Conservation (phyloP, 352 stramenopile genomes). For the Plasmopara muralis region DNA sequence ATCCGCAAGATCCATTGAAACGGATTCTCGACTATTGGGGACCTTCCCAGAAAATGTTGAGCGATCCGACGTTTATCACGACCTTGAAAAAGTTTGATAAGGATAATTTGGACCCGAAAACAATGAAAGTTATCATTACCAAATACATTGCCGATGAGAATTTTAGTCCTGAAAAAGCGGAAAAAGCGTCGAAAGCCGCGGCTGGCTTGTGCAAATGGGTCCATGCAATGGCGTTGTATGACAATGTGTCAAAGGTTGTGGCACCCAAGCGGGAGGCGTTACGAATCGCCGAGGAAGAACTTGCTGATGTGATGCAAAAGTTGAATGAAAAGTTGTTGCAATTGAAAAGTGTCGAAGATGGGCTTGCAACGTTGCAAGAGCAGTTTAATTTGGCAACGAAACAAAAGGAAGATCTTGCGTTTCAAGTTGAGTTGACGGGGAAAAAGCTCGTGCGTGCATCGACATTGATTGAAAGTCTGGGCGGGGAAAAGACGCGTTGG, state of each 20-base stretch:
- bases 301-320: conserved; percentile 86
- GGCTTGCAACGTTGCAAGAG: conserved; percentile 76
- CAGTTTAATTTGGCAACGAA: conserved; percentile 86
- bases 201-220: conserved; percentile 92
- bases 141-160: conserved; percentile 91
- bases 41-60: conserved; percentile 90
- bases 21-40: conserved; percentile 95
- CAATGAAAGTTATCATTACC: conserved; percentile 80
- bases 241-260: conserved; percentile 91
- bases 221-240: conserved; percentile 90
- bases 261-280: conserved; percentile 89
- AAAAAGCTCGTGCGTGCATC: conserved; percentile 91
- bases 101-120: conserved; percentile 83
- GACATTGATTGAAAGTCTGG: conserved; percentile 89
- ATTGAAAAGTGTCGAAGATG: conserved; percentile 89
- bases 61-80: conserved; percentile 88
- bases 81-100: conserved; percentile 89
- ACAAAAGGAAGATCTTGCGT: conserved; percentile 90
- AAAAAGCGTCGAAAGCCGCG: conserved; percentile 90
- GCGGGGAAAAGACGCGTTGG: conserved; percentile 90
- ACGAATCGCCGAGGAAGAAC: conserved; percentile 65
- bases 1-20: conserved; percentile 87
- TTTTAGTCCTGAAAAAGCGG: conserved; percentile 88
- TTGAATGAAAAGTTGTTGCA: conserved; percentile 88
- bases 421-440: conserved; percentile 88